phyloP scores from a whole-genome alignment of 1,284 basidiomycete species.

The Heterobasidion irregulare region DNA sequence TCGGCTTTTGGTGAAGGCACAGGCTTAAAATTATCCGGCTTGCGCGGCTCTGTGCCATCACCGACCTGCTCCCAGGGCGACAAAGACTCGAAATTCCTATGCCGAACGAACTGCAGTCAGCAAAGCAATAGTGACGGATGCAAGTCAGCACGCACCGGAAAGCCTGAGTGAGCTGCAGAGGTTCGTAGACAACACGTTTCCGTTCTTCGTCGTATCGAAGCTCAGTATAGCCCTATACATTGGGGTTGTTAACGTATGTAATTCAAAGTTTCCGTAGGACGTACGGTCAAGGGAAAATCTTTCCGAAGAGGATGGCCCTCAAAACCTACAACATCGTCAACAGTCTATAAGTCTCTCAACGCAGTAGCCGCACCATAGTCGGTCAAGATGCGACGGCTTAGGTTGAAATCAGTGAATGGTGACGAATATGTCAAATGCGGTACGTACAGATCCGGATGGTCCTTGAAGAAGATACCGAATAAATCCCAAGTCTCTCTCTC shows the following conservation, averaged over 20 bases:
- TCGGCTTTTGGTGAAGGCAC: slow-evolving; percentile 55
- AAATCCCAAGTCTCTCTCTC: slow-evolving; percentile 99
- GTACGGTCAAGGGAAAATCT: slow-evolving; percentile 92
- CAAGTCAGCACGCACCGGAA: slow-evolving; percentile 65
- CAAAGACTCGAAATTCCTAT: slow-evolving; percentile 87
- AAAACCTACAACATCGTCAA: slow-evolving; percentile 55
- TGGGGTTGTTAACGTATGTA: neutral
- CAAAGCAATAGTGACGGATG: neutral
- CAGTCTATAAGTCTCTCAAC: slow-evolving; percentile 1
- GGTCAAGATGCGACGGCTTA: slow-evolving; percentile 85
- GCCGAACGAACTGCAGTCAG: slow-evolving; percentile 4
- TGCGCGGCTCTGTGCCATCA: slow-evolving; percentile 66
- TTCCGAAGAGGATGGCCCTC: slow-evolving; percentile 98
- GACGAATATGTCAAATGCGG: neutral
- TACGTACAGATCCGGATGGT: slow-evolving; percentile 90
- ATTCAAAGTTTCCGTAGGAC: slow-evolving; percentile 13
- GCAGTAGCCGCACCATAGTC: slow-evolving; percentile 73
- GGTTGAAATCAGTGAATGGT: slow-evolving; percentile 22
- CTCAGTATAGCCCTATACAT: slow-evolving; percentile 88
- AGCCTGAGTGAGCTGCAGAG: slow-evolving; percentile 94
- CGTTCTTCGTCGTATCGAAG: slow-evolving; percentile 97
- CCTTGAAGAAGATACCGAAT: slow-evolving; percentile 94
- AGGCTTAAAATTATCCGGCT: slow-evolving; percentile 65
- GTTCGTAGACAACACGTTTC: slow-evolving; percentile 98
- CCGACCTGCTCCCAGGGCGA: slow-evolving; percentile 99